Evolutionary conservation across 257 asterid genomes (phyloP).

Genomic region (Nicotiana attenuata): DNA sequence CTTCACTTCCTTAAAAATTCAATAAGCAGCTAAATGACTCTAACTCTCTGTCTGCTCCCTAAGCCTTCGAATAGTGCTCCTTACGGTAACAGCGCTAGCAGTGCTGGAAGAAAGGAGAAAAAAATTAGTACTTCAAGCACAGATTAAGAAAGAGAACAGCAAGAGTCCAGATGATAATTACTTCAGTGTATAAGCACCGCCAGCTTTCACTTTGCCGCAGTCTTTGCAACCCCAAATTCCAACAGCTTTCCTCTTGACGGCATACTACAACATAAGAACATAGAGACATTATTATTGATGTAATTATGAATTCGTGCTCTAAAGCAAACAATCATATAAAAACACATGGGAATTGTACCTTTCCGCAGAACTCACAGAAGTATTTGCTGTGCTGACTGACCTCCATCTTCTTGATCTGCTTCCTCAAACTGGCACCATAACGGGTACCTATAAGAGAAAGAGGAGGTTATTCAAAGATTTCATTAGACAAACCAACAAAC

Average conservation of each 20-base stretch:
- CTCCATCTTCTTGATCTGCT: conserved; percentile 62
- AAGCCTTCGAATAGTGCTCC: conserved; percentile 69
- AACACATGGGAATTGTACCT: conserved; percentile 28
- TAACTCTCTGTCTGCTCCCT: conserved; percentile 73
- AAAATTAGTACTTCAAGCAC: background rate
- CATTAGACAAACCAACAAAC: background rate
- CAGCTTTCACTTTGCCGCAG: conserved; percentile 60
- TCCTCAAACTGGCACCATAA: conserved; percentile 63
- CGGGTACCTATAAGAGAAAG: conserved; percentile 43
- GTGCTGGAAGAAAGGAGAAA: conserved; percentile 35
- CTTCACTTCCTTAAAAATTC: background rate
- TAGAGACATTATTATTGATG: background rate
- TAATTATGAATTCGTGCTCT: background rate
- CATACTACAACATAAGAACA: conserved; percentile 28
- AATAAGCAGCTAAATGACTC: background rate
- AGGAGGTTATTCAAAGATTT: background rate
- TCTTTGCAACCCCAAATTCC: conserved; percentile 74
- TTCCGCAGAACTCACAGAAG: conserved; percentile 50
- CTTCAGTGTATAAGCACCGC: conserved; percentile 64
- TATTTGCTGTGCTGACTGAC: conserved; percentile 55
- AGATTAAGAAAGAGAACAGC: background rate
- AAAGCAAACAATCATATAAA: background rate
- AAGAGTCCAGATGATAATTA: conserved; percentile 10
- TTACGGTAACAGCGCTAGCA: conserved; percentile 61
- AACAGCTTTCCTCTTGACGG: conserved; percentile 62